Percentiles rank a stretch among this genome's conserved stretches.
phyloP scores from a whole-genome alignment of 2,329 filamentous ascomycete genomes.

The Furcasterigmium sp. region DNA sequence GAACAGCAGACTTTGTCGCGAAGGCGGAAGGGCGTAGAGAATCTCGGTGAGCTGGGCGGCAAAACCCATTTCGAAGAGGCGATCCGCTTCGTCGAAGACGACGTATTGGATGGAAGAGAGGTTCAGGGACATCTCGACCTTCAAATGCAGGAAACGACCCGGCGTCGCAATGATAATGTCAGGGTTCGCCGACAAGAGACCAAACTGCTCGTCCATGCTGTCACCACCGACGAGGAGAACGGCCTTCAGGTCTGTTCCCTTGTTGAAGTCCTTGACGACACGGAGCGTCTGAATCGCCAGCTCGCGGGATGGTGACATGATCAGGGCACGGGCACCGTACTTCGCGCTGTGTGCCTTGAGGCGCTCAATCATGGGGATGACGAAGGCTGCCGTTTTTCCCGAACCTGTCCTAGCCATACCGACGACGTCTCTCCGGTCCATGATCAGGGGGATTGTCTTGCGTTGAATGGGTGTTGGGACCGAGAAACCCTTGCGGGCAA shows the following conservation, averaged over 20 bases:
- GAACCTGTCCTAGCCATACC: slow-evolving; percentile 99
- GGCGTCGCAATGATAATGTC: slow-evolving; percentile 97
- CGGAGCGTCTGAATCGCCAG: slow-evolving; percentile 91
- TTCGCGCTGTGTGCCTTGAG: slow-evolving; percentile 82
- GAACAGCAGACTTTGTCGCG: slow-evolving; percentile 87
- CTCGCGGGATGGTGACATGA: slow-evolving; percentile 90
- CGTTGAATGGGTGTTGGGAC: slow-evolving; percentile 96
- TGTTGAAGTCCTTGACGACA: slow-evolving; percentile 90
- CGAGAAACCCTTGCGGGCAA: slow-evolving; percentile 88
- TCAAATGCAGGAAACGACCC: slow-evolving; percentile 90
- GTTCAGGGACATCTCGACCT: slow-evolving; percentile 93
- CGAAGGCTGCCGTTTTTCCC: slow-evolving; percentile 96
- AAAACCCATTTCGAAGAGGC: slow-evolving; percentile 98
- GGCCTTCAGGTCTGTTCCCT: slow-evolving; percentile 86
- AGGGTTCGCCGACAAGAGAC: slow-evolving; percentile 86
- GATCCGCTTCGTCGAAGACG: slow-evolving; percentile 96
- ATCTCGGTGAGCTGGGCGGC: slow-evolving; percentile 91
- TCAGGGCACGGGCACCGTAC: slow-evolving; percentile 79
- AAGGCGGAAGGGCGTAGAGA: slow-evolving; percentile 76
- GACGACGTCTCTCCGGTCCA: slow-evolving; percentile 92
- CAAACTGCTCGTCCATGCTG: slow-evolving; percentile 91
- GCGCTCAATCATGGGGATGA: slow-evolving; percentile 96
- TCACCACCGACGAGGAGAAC: slow-evolving; percentile 92
- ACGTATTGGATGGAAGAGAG: slow-evolving; percentile 89
- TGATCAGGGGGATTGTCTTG: slow-evolving; percentile 87